Conservation (phyloP, 2,329 filamentous ascomycete genomes). For the Hypomyces perniciosus region DNA sequence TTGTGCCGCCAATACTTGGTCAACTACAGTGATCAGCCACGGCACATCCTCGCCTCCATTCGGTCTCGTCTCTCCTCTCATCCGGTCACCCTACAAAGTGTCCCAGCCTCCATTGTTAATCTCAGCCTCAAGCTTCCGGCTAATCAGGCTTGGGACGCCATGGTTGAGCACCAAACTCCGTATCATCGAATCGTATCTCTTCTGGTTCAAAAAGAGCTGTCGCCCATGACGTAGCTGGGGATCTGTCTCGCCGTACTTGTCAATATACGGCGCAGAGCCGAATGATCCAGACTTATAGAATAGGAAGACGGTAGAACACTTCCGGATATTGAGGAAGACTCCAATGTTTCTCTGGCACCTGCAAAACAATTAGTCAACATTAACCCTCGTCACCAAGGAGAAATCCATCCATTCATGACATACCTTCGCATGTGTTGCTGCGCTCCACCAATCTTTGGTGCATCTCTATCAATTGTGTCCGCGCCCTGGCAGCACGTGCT, state of each 20-base stretch:
- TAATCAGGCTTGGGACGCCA: slow-evolving; percentile 82
- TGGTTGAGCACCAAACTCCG: slow-evolving; percentile 82
- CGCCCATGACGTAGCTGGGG: slow-evolving; percentile 81
- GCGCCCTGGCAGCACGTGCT: slow-evolving; percentile 80
- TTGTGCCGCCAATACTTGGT: no score
- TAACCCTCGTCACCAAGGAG: neutral
- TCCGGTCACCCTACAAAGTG: slow-evolving; percentile 41
- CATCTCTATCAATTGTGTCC: slow-evolving; percentile 37
- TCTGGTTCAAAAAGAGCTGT: slow-evolving; percentile 89
- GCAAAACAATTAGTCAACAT: slow-evolving; percentile 3
- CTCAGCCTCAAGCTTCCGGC: slow-evolving; percentile 84
- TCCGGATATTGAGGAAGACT: slow-evolving; percentile 94
- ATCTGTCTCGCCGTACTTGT: slow-evolving; percentile 93
- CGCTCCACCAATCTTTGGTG: slow-evolving; percentile 65
- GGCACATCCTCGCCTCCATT: neutral
- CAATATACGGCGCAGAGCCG: slow-evolving; percentile 84
- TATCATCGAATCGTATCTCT: slow-evolving; percentile 82
- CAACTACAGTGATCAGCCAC: neutral
- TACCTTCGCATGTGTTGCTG: slow-evolving; percentile 86
- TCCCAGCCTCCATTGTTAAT: slow-evolving; percentile 98
- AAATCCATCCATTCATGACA: slow-evolving; percentile 30
- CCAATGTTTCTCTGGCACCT: slow-evolving; percentile 87
- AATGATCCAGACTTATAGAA: slow-evolving; percentile 79
- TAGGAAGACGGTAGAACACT: slow-evolving; percentile 85
- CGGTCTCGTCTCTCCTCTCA: neutral